A percentile compares a stretch with the other conserved stretches of the same genome.
phyloP scores from a whole-genome alignment of 1,284 basidiomycete species.

The Cutaneotrichosporon sp. region DNA sequence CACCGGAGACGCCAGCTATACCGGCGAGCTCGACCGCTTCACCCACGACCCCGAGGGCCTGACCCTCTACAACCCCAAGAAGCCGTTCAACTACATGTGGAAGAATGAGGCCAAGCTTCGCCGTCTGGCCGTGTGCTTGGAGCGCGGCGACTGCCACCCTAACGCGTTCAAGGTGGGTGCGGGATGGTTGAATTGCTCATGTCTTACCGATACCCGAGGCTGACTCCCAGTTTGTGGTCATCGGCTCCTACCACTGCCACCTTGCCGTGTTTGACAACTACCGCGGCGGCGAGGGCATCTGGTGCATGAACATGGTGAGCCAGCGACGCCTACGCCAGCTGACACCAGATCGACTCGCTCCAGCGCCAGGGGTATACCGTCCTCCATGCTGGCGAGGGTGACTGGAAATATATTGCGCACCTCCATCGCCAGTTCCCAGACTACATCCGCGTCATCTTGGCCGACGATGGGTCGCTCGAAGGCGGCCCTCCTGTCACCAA shows the following conservation, averaged over 20 bases:
- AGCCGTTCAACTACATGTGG: conserved; percentile 22
- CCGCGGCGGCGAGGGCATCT: conserved; percentile 22
- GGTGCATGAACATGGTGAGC: conserved; percentile 16
- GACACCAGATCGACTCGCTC: conserved; percentile 14
- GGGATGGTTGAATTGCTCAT: conserved; percentile 3
- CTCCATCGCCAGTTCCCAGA: conserved; percentile 32
- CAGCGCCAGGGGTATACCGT: conserved; percentile 32
- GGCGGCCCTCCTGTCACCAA: neutral
- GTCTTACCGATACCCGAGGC: neutral
- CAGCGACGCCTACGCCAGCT: neutral
- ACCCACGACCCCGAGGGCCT: neutral
- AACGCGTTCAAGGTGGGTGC: conserved; percentile 24
- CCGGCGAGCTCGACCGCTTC: neutral
- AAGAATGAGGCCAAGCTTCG: conserved; percentile 22
- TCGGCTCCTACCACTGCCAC: conserved; percentile 18
- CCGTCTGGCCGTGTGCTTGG: conserved; percentile 17
- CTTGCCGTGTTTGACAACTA: conserved; percentile 18
- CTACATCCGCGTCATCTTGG: conserved; percentile 26
- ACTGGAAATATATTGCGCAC: conserved; percentile 31
- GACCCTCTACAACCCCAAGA: neutral
- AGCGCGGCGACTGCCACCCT: conserved; percentile 13
- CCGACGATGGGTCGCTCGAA: conserved; percentile 15
- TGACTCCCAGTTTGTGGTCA: conserved; percentile 14
- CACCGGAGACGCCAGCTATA: neutral
- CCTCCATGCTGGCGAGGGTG: conserved; percentile 23